These are phyloP conservation scores for Linum tenue DNA, from an alignment of 345 rosid species.

Conservation along the genomic window DNA sequence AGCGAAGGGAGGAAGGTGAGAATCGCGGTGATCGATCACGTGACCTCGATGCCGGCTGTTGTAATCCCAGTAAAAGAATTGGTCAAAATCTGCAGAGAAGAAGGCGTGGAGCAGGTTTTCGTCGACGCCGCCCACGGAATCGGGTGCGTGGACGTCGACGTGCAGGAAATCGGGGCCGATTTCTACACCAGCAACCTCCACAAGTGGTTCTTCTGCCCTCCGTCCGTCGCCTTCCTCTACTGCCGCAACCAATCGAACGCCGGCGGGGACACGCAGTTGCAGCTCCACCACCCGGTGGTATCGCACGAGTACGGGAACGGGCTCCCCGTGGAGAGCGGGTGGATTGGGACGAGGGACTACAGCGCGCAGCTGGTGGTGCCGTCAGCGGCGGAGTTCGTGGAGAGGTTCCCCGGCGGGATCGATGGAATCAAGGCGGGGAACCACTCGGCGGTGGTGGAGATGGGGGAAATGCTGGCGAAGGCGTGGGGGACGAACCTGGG, in stretches of 20 bases:
- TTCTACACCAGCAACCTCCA: constrained; percentile 79
- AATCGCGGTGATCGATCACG: constrained; percentile 85
- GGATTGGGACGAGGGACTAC: constrained; percentile 93
- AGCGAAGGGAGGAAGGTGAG: constrained; percentile 57
- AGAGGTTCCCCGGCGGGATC: constrained; percentile 72
- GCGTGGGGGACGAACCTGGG: constrained; percentile 91
- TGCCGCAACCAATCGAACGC: constrained; percentile 28
- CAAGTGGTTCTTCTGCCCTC: constrained; percentile 95
- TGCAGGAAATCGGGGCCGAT: constrained; percentile 89
- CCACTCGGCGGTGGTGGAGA: constrained; percentile 57
- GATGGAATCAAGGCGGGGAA: constrained; percentile 72
- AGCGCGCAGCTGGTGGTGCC: constrained; percentile 87
- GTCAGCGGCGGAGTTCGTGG: constrained; percentile 59
- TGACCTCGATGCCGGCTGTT: constrained; percentile 85
- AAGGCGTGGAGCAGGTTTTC: constrained; percentile 83
- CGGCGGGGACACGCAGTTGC: constrained; percentile 18
- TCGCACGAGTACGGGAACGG: constrained; percentile 90
- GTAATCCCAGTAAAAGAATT: constrained; percentile 72
- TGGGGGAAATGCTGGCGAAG: constrained; percentile 75
- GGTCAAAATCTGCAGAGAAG: constrained; percentile 71
- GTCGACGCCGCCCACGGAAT: constrained; percentile 94
- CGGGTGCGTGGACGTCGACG: constrained; percentile 76
- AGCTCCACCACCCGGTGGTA: constrained; percentile 85
- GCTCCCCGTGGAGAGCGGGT: constrained; percentile 72
- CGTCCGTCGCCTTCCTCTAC: constrained; percentile 79